Evolutionary conservation across 169 alveolate species (phyloP).

Genomic region (Besnoitia besnoiti): DNA sequence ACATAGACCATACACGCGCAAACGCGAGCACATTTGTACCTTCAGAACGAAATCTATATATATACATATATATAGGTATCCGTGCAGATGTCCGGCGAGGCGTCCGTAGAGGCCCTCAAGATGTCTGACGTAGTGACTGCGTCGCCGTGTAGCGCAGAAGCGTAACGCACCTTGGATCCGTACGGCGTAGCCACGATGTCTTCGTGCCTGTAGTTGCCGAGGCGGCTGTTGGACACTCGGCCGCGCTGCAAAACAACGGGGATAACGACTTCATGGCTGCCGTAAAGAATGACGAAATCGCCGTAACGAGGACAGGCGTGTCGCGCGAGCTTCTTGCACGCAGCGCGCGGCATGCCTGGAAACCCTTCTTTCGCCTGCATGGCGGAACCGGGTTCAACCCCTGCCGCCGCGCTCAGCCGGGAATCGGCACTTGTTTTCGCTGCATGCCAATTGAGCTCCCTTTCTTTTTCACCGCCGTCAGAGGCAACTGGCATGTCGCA

Average conservation of each 20-base stretch:
- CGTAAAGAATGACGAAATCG: slow-evolving; percentile 66
- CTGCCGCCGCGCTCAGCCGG: not conserved
- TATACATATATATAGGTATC: not conserved
- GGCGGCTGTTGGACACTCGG: slow-evolving; percentile 48
- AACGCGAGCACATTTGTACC: not conserved
- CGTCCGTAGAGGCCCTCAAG: not conserved
- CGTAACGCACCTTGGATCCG: slow-evolving; percentile 60
- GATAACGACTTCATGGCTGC: slow-evolving; percentile 44
- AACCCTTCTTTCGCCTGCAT: not conserved
- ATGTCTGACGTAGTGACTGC: not conserved
- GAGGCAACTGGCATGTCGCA: no score
- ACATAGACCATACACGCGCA: not conserved
- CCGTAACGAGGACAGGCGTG: slow-evolving; percentile 47
- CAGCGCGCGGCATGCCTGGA: not conserved
- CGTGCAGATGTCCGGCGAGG: not conserved
- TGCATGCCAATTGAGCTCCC: no score
- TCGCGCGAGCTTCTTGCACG: not conserved
- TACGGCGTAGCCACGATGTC: slow-evolving; percentile 59
- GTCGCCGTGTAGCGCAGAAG: not conserved
- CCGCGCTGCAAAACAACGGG: slow-evolving; percentile 27
- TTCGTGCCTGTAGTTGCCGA: slow-evolving; percentile 65
- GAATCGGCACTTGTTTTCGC: no score
- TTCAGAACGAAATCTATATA: not conserved
- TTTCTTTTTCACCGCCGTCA: no score
- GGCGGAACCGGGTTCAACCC: not conserved